phyloP scores from a whole-genome alignment of 176 grass and related monocot species.

The Rhynchospora pubera region DNA sequence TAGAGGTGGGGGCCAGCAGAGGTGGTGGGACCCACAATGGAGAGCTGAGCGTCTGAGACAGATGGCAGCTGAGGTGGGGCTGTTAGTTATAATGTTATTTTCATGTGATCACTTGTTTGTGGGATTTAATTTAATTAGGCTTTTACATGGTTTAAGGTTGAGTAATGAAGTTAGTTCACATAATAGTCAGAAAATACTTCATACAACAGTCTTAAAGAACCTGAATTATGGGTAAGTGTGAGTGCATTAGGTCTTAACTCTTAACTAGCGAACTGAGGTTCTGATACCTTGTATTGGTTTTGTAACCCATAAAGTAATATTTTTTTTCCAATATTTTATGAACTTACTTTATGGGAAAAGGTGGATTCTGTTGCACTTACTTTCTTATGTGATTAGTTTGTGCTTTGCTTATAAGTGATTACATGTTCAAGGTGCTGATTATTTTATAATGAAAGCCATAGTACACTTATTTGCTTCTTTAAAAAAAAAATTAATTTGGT shows the following conservation, averaged over 20 bases:
- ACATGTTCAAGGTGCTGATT: background rate
- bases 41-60: conserved; percentile 22
- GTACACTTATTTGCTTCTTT: background rate
- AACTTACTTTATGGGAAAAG: background rate
- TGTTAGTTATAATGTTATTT: background rate
- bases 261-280: background rate
- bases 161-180: background rate
- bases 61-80: conserved; percentile 40
- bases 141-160: background rate
- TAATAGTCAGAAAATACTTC: too few species aligned
- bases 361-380: background rate
- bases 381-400: background rate
- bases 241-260: background rate
- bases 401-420: background rate
- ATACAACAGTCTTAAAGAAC: background rate
- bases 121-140: background rate
- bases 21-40: background rate
- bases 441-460: background rate
- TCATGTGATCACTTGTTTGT: background rate
- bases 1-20: conserved; percentile 15
- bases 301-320: background rate
- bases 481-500: background rate
- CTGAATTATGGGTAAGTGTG: background rate
- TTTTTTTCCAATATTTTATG: background rate
- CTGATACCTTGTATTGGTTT: background rate